A percentile compares a stretch with the other conserved stretches of the same genome.
phyloP scores from a whole-genome alignment of 495 filamentous ascomycete genomes.

The Hyphodiscus hymeniophilus region DNA sequence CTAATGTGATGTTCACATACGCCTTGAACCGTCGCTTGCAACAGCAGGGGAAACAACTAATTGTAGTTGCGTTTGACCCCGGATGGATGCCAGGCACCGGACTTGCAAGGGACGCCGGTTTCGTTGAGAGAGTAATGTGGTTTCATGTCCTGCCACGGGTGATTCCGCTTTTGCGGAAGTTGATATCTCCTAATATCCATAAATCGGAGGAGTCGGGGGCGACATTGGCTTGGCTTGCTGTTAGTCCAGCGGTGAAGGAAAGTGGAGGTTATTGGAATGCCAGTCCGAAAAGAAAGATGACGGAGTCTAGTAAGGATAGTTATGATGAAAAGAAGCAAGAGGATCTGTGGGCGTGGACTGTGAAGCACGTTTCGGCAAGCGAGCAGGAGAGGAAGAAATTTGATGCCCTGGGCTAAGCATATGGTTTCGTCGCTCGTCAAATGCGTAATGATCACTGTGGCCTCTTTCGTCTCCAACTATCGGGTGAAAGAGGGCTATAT shows the following conservation, averaged over 20 bases:
- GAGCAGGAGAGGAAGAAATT: background rate
- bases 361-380: slow-evolving; percentile 26
- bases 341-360: slow-evolving; percentile 39
- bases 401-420: background rate
- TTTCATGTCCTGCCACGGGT: slow-evolving; percentile 26
- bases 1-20: slow-evolving; percentile 30
- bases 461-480: no score
- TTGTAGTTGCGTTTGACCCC: slow-evolving; percentile 34
- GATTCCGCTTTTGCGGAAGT: slow-evolving; percentile 27
- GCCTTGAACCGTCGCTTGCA: slow-evolving; percentile 29
- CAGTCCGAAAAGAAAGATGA: slow-evolving; percentile 31
- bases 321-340: slow-evolving; percentile 35
- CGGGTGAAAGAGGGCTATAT: no score
- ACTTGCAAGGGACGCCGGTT: slow-evolving; percentile 24
- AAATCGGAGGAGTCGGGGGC: slow-evolving; percentile 29
- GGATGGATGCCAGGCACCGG: slow-evolving; percentile 41
- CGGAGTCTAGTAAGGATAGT: slow-evolving; percentile 29
- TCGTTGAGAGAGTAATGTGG: slow-evolving; percentile 23
- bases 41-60: background rate
- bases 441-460: no score
- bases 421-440: no score
- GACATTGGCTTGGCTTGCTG: slow-evolving; percentile 29
- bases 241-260: slow-evolving; percentile 21
- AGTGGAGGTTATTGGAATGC: slow-evolving; percentile 27
- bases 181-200: slow-evolving; percentile 25